These are phyloP conservation scores for Fulvia fulva DNA, from an alignment of 2,329 filamentous ascomycete genomes.

Conservation along the genomic window DNA sequence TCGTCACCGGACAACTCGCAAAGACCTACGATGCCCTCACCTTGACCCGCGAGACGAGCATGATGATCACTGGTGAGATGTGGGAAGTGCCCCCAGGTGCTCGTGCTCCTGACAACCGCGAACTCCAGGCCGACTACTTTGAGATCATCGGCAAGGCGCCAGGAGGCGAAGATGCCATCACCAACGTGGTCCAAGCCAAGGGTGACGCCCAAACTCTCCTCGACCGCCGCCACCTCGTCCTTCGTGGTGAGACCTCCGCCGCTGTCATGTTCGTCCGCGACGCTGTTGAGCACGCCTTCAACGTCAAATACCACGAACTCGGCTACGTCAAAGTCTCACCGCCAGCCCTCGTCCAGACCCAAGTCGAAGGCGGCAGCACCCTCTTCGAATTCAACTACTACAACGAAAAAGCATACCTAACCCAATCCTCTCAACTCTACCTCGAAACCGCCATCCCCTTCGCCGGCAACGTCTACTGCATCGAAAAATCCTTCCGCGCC, in stretches of 20 bases:
- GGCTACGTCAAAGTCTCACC: constrained; percentile 79
- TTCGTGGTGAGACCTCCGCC: constrained; percentile 80
- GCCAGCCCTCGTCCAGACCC: constrained; percentile 88
- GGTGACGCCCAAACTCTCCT: constrained; percentile 70
- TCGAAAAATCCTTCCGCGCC: constrained; percentile 97
- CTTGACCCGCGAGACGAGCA: constrained; percentile 80
- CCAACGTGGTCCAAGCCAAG: constrained; percentile 70
- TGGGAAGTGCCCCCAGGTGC: constrained; percentile 72
- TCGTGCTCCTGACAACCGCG: constrained; percentile 76
- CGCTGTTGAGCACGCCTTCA: constrained; percentile 75
- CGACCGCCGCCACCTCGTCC: constrained; percentile 77
- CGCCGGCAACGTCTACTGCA: constrained; percentile 93
- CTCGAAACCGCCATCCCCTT: constrained; percentile 90
- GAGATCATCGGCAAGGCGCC: constrained; percentile 71
- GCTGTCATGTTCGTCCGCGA: constrained; percentile 83
- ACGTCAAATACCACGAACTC: constrained; percentile 70
- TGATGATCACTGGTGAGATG: constrained; percentile 80
- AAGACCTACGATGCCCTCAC: constrained; percentile 90
- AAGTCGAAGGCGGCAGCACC: constrained; percentile 88
- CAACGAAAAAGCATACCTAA: constrained; percentile 84
- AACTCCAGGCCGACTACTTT: constrained; percentile 88
- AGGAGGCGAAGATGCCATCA: constrained; percentile 85
- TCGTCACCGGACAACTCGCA: constrained; percentile 74
- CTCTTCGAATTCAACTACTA: constrained; percentile 90
- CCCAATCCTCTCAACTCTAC: constrained; percentile 95